Conservation (phyloP, 106 monocot species). For the Dioscorea alata region DNA sequence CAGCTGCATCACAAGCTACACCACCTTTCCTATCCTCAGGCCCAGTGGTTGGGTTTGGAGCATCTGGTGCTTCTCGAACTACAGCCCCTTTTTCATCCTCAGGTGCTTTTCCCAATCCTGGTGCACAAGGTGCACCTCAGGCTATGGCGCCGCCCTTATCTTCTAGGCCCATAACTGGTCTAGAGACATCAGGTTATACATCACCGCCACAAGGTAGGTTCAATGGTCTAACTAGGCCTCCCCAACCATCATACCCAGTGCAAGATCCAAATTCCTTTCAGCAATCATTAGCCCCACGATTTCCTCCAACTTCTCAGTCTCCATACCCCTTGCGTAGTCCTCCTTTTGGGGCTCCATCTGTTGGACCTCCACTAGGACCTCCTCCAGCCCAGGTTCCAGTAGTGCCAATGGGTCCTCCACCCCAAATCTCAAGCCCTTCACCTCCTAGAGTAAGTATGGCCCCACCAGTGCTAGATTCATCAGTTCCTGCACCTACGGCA, state of each 20-base stretch:
- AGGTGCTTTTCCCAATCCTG: constrained; percentile 12
- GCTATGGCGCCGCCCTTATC: constrained; percentile 8
- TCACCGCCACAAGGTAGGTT: constrained; percentile 22
- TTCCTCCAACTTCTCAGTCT: constrained; percentile 22
- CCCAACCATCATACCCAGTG: constrained; percentile 16
- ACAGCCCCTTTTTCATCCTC: constrained; percentile 23
- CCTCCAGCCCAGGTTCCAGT: constrained; percentile 27
- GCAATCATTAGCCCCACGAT: no score
- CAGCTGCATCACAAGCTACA: no score
- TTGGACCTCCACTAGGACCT: constrained; percentile 22
- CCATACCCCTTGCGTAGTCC: constrained; percentile 28
- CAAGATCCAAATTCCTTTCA: no score
- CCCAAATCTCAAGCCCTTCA: constrained; percentile 20
- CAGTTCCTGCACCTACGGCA: no score
- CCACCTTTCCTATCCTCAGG: constrained; percentile 28
- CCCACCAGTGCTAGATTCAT: no score
- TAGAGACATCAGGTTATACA: constrained; percentile 18
- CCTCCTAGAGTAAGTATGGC: constrained; percentile 10
- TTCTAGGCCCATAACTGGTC: constrained; percentile 15
- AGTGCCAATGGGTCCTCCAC: constrained; percentile 34
- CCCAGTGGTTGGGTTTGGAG: constrained; percentile 17
- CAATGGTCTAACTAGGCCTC: constrained; percentile 43
- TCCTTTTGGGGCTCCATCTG: constrained; percentile 10
- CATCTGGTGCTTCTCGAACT: constrained; percentile 24
- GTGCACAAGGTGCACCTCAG: constrained; percentile 12